These are phyloP conservation scores for Alternaria longipes DNA, from an alignment of 2,329 filamentous ascomycete genomes.

Conservation along the genomic window DNA sequence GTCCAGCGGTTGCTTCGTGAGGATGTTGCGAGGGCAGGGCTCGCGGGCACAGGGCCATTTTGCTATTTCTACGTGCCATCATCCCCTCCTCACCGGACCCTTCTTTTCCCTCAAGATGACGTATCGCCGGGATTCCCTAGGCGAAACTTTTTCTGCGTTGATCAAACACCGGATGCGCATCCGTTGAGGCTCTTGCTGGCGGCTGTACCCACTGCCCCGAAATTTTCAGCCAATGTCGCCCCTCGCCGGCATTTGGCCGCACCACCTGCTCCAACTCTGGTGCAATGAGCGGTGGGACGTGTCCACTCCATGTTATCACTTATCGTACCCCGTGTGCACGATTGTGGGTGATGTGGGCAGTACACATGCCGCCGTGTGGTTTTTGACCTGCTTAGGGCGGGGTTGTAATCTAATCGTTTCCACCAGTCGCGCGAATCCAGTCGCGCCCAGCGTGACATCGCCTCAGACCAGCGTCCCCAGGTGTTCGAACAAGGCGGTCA, in stretches of 20 bases:
- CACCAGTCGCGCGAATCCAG: conserved; percentile 9
- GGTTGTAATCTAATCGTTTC: conserved; percentile 6
- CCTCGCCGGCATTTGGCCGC: conserved; percentile 28
- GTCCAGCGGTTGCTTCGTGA: conserved; percentile 19
- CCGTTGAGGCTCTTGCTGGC: conserved; percentile 36
- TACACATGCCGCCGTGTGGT: background rate
- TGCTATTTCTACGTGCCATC: conserved; percentile 11
- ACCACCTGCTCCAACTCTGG: conserved; percentile 18
- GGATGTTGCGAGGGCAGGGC: background rate
- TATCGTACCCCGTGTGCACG: conserved; percentile 13
- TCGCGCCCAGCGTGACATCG: background rate
- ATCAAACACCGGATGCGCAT: conserved; percentile 20
- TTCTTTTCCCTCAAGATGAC: conserved; percentile 30
- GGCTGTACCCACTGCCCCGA: conserved; percentile 32
- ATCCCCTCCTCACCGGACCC: conserved; percentile 22
- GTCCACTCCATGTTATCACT: conserved; percentile 22
- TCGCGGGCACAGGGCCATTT: background rate
- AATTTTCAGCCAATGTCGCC: conserved; percentile 31
- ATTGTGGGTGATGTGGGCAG: conserved; percentile 2
- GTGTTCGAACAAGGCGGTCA: conserved; percentile 13
- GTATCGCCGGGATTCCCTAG: conserved; percentile 36
- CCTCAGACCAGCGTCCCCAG: background rate
- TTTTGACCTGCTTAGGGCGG: background rate
- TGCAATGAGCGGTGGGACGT: conserved; percentile 31
- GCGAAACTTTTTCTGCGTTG: conserved; percentile 35